Evolutionary conservation across 2,329 filamentous ascomycete genomes (phyloP).

Genomic region (Tolypocladium guangdongense): DNA sequence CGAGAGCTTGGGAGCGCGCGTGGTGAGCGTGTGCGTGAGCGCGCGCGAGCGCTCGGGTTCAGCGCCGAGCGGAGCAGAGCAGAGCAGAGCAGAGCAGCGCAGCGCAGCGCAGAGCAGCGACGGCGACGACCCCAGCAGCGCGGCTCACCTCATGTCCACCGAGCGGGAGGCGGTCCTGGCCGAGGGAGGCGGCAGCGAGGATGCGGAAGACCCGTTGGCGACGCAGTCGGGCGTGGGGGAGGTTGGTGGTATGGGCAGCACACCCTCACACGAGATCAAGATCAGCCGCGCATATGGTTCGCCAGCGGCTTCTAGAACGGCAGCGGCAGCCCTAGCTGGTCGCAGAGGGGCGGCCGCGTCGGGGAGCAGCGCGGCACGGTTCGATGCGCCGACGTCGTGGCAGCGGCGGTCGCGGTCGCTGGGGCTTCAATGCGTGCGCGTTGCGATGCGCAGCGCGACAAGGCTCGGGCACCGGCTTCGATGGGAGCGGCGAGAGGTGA

Average conservation of each 20-base stretch:
- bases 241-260: slow-evolving; percentile 1
- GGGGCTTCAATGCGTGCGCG: background rate
- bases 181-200: background rate
- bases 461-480: no score
- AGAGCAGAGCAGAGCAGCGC: no score
- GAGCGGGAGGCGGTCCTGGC: background rate
- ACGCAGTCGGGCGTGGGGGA: slow-evolving; percentile 1
- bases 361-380: background rate
- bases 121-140: background rate
- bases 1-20: background rate
- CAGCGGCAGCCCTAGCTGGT: background rate
- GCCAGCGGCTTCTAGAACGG: slow-evolving; percentile 2
- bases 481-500: background rate
- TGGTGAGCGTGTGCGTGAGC: no score
- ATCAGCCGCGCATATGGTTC: slow-evolving; percentile 6
- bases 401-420: background rate
- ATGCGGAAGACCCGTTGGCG: background rate
- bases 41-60: background rate
- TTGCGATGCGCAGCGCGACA: background rate
- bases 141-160: slow-evolving; percentile 1
- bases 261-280: slow-evolving; percentile 2
- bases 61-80: background rate
- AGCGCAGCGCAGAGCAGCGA: background rate
- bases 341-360: background rate
- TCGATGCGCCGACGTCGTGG: background rate